Percentiles rank a stretch among this genome's conserved stretches.
phyloP scores from a whole-genome alignment of 225 moss, liverwort and hornwort species.

The Thuidium tamariscinum region DNA sequence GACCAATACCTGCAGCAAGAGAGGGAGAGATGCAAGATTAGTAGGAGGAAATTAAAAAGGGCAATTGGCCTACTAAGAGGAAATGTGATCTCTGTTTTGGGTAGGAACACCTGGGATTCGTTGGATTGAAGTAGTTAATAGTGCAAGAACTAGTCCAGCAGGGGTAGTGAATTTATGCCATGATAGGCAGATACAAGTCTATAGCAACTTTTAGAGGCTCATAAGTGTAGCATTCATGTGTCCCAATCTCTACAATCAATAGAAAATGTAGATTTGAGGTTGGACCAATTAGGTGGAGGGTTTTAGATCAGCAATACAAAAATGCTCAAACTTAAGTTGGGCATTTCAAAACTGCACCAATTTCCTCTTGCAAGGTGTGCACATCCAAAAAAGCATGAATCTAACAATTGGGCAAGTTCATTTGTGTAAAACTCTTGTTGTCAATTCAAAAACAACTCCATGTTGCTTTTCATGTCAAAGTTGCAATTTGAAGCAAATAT shows the following conservation, averaged over 20 bases:
- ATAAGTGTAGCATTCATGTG: neutral
- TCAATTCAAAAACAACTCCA: neutral
- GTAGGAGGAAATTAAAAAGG: neutral
- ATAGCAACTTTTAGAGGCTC: too few relatives aligned
- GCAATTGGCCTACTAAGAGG: too few relatives aligned
- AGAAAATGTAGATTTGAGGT: too few relatives aligned
- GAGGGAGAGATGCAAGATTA: neutral
- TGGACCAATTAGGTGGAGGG: neutral
- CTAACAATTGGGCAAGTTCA: too few relatives aligned
- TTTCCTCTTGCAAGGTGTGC: too few relatives aligned
- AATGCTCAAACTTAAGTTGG: neutral
- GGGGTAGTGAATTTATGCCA: too few relatives aligned
- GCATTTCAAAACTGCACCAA: neutral
- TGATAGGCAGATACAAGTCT: neutral
- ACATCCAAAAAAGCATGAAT: too few relatives aligned
- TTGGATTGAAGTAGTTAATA: neutral
- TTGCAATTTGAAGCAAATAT: neutral
- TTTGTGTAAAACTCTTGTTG: too few relatives aligned
- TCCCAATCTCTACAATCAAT: neutral
- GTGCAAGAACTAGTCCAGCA: too few relatives aligned
- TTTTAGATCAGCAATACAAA: neutral
- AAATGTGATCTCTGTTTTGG: too few relatives aligned
- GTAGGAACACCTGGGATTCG: neutral
- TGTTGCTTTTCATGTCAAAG: neutral
- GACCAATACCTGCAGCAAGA: constrained; percentile 23